These are phyloP conservation scores for Pisolithus thermaeus DNA, from an alignment of 1,284 basidiomycete genomes.

Conservation along the genomic window DNA sequence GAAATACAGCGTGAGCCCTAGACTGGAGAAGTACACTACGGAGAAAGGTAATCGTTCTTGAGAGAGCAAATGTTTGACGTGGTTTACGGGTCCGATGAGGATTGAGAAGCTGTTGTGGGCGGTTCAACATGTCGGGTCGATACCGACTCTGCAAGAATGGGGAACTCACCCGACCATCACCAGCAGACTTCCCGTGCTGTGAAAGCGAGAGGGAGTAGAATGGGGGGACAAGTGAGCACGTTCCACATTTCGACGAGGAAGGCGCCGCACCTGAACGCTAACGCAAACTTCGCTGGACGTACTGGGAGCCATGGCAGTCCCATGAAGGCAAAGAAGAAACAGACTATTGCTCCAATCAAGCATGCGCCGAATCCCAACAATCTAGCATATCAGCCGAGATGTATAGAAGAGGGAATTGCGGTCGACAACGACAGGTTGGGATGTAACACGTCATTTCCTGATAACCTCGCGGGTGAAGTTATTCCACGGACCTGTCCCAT, in stretches of 20 bases:
- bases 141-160: slow-evolving; percentile 11
- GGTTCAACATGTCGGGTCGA: slow-evolving; percentile 7
- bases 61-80: slow-evolving; percentile 83
- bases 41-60: slow-evolving; percentile 88
- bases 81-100: slow-evolving; percentile 80
- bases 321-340: slow-evolving; percentile 94
- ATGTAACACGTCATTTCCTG: no score
- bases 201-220: background rate
- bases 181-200: slow-evolving; percentile 73
- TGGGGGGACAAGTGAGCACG: background rate
- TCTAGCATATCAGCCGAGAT: slow-evolving; percentile 33
- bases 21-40: slow-evolving; percentile 72
- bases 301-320: slow-evolving; percentile 81
- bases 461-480: background rate
- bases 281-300: slow-evolving; percentile 83
- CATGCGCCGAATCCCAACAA: slow-evolving; percentile 93
- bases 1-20: slow-evolving; percentile 85
- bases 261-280: slow-evolving; percentile 70
- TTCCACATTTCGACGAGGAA: background rate
- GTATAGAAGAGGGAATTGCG: background rate
- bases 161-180: slow-evolving; percentile 76
- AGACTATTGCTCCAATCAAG: slow-evolving; percentile 84
- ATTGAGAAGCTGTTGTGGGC: slow-evolving; percentile 64
- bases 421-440: no score
- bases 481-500: slow-evolving; percentile 71